phyloP scores from a whole-genome alignment of 2,329 filamentous ascomycete genomes.

The Paecilomyces sp. region DNA sequence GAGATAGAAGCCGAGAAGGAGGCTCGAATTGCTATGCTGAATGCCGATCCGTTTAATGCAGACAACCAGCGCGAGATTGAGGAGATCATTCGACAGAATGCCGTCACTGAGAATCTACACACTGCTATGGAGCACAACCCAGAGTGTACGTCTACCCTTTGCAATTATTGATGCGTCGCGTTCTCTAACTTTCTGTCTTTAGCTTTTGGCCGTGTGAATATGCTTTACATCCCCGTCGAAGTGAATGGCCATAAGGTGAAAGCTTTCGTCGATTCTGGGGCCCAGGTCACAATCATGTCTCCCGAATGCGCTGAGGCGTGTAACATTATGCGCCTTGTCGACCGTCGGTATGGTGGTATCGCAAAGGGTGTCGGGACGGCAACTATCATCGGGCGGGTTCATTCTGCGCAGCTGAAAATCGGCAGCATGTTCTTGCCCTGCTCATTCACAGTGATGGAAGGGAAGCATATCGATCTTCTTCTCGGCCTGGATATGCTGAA shows the following conservation, averaged over 20 bases:
- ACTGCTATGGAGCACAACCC: slow-evolving; percentile 97
- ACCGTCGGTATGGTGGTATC: slow-evolving; percentile 84
- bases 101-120: slow-evolving; percentile 90
- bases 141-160: slow-evolving; percentile 59
- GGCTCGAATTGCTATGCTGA: slow-evolving; percentile 74
- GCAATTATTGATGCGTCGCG: not conserved
- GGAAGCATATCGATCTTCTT: slow-evolving; percentile 88
- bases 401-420: slow-evolving; percentile 91
- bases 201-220: slow-evolving; percentile 93
- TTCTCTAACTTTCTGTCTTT: slow-evolving; percentile 1
- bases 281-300: slow-evolving; percentile 98
- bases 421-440: slow-evolving; percentile 80
- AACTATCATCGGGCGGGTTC: slow-evolving; percentile 87
- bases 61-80: slow-evolving; percentile 89
- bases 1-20: slow-evolving; percentile 69
- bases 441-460: slow-evolving; percentile 99
- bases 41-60: slow-evolving; percentile 89
- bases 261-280: slow-evolving; percentile 93
- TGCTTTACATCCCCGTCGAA: slow-evolving; percentile 93
- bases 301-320: slow-evolving; percentile 84
- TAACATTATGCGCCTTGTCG: slow-evolving; percentile 92
- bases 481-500: slow-evolving; percentile 96
- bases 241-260: slow-evolving; percentile 91
- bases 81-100: slow-evolving; percentile 92
- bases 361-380: slow-evolving; percentile 92